Conservation (phyloP, 306 rosid genomes). For the Cucurbita maxima region DNA sequence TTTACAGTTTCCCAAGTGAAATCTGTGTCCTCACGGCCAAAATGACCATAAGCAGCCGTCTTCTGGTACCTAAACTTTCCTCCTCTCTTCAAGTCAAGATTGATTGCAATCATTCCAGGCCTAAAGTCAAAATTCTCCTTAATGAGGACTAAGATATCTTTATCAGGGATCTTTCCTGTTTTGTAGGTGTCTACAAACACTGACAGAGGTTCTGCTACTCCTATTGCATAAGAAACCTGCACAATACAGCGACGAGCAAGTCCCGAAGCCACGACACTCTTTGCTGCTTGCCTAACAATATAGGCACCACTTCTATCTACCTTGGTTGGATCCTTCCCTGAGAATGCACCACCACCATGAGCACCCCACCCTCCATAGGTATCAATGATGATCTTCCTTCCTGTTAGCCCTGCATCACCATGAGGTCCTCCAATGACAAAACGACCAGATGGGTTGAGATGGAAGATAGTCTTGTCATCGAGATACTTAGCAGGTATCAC, state of each 20-base stretch:
- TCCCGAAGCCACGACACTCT: slow-evolving; percentile 11
- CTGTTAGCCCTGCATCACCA: slow-evolving; percentile 14
- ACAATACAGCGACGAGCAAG: slow-evolving; percentile 15
- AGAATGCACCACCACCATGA: slow-evolving; percentile 17
- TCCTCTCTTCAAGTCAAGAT: slow-evolving; percentile 10
- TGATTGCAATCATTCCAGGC: slow-evolving; percentile 17
- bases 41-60: slow-evolving; percentile 13
- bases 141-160: slow-evolving; percentile 12
- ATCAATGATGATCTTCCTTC: slow-evolving; percentile 15
- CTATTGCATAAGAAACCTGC: slow-evolving; percentile 19
- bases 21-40: slow-evolving; percentile 13
- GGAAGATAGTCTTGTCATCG: slow-evolving; percentile 12
- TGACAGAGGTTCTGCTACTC: slow-evolving; percentile 13
- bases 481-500: slow-evolving; percentile 13
- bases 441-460: slow-evolving; percentile 18
- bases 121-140: slow-evolving; percentile 12
- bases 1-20: slow-evolving; percentile 19
- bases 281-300: slow-evolving; percentile 14
- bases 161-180: slow-evolving; percentile 15
- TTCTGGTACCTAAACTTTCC: slow-evolving; percentile 16
- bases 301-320: slow-evolving; percentile 16
- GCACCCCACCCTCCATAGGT: slow-evolving; percentile 21
- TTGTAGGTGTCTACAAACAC: slow-evolving; percentile 16
- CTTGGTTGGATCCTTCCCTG: slow-evolving; percentile 16
- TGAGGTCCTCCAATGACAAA: slow-evolving; percentile 19